Evolutionary conservation across 2,329 filamentous ascomycete genomes (phyloP), one percentile per base, ranked within the genome.

Genomic region (Paramyrothecium sp.): DNA sequence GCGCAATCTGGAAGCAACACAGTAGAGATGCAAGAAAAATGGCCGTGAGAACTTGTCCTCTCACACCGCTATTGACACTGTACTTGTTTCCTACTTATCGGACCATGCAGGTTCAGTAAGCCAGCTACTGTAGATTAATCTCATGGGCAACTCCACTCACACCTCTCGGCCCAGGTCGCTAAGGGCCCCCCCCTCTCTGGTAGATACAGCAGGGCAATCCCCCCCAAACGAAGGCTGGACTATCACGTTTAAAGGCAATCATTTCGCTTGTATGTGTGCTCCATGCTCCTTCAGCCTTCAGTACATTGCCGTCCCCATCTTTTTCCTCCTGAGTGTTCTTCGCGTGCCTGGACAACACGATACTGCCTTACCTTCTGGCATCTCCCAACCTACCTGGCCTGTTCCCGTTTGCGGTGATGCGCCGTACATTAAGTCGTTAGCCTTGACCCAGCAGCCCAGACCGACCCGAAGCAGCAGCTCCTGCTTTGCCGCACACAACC

Each of bases 241-340:
- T 69, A 74, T 73, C 73, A 73, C 73, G 71, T 72, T 75, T 71
- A 71, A 71, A 73, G 73, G 73, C 73, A 76, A 75, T 79, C 78
- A 81, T 81, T 70, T 81, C 79, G 78, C 78, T 81, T 81, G 76
- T 72, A 72, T 44, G 38, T 19, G 26, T 30, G 72, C 73, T 73
- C 73, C 73, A 72, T 70, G 70, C 70, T 71, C 71, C 71, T 71
- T 78, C 74, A 78, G 77, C 76, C 74, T 77, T 73, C 71, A 72
- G 74, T 73, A 75, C 74, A 44, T 44, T 44, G 71, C 67, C 69
- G 65, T 65, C 65, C 66, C 60, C 59, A 59, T 56, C 58, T 57
- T 54, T 30, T 63, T 63, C 60, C 62, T 65, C 61, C 56, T 61
- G 65, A 60, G 59, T 67, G 63, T 53, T 63, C 55, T 60, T 67